phyloP scores from a whole-genome alignment of 2,329 filamentous ascomycete species.

The Xylariaceae sp. region DNA sequence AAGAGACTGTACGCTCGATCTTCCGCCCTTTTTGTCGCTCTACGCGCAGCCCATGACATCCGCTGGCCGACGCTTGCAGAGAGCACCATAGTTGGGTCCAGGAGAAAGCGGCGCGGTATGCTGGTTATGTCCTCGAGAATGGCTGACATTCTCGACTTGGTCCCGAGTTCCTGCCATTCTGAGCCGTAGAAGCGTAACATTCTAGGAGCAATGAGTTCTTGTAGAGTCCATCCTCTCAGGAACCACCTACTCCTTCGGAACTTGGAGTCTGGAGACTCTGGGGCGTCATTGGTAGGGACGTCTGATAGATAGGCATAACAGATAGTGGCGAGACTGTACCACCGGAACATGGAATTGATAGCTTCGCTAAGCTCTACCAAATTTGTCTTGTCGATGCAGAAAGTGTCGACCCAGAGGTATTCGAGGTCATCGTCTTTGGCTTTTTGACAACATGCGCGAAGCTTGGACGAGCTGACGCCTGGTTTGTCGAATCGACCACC shows the following conservation, averaged over 20 bases:
- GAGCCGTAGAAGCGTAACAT: neutral
- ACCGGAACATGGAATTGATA: constrained; percentile 9
- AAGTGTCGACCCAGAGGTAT: constrained; percentile 8
- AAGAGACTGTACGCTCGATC: constrained; percentile 7
- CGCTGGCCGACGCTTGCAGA: constrained; percentile 4
- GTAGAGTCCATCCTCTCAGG: constrained; percentile 5
- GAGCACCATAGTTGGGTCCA: neutral
- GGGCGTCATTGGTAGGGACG: neutral
- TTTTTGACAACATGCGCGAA: constrained; percentile 1
- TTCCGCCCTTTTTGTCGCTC: constrained; percentile 2
- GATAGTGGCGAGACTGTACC: constrained; percentile 2
- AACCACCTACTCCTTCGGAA: constrained; percentile 5
- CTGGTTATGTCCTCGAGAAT: neutral
- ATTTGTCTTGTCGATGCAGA: constrained; percentile 7
- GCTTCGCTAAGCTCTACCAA: constrained; percentile 2
- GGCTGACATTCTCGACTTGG: neutral
- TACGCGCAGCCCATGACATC: constrained; percentile 6
- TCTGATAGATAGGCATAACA: constrained; percentile 8
- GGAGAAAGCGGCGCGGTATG: neutral
- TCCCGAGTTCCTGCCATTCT: constrained; percentile 1
- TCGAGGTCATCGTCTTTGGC: neutral
- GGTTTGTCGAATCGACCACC: neutral
- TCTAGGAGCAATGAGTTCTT: constrained; percentile 9
- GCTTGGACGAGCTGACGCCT: neutral
- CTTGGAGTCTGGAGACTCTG: neutral